Evolutionary conservation across 208 protist genomes (phyloP), one percentile per base, ranked within the genome.

Genomic region (Naegleria lovaniensis): DNA sequence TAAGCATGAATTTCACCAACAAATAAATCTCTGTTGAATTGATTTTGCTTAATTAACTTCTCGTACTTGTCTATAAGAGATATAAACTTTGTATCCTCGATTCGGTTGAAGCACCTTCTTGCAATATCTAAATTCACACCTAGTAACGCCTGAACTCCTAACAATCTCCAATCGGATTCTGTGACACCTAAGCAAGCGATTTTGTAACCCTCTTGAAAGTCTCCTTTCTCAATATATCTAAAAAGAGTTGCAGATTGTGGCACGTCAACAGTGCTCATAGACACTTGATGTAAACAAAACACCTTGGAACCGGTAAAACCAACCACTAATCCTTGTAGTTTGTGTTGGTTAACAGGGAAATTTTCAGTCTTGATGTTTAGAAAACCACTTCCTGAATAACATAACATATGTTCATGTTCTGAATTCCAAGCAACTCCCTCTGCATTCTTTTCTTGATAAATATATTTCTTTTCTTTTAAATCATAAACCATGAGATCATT

Each of bases 251-350:
- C 93, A 5, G 96, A 95, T 92, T 99, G 97, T 22, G 97, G 97
- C 19, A 99, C 96, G 76, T 99, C 97, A 13, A 99, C 91, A 40
- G 95, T 94, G 86, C 96, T 94, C 93, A 99, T 96, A 52, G 92
- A 91, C 41, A 94, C 91, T 51, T 92, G 91, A 88, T 98, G 94
- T 16, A 99, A 93, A 91, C 97, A 98, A 92, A 98, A 99, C 48
- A 99, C 94, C 85, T 94, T 96, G 92, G 96, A 98, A 0, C 96
- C 98, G 90, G 97, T 97, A 93, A 99, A 99, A 85, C 97, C 97
- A 25, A 99, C 96, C 33, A 99, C 97, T 90, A 97, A 93, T 36
- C 98, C 98, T 38, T 97, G 95, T 48, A 98, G 93, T 79, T 95
- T 95, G 93, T 99, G 98, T 93, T 95, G 94, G 91, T 98, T 97